phyloP scores from a whole-genome alignment of 495 filamentous ascomycete species.

The Penicillium maclennaniae region DNA sequence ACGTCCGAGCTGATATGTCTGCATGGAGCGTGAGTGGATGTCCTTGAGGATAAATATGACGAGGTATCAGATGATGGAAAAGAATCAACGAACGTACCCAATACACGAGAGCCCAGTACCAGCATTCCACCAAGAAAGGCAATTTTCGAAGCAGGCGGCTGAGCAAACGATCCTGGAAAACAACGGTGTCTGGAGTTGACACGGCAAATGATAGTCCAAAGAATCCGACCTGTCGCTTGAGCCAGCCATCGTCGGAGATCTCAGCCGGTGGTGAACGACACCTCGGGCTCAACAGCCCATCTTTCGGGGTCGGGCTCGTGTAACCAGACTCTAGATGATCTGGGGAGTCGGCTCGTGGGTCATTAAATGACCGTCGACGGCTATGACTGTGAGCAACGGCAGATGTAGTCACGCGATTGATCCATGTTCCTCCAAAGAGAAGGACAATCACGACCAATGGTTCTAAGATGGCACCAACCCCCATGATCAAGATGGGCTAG shows the following conservation, averaged over 20 bases:
- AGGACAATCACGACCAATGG: conserved; percentile 52
- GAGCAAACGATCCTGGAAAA: conserved; percentile 50
- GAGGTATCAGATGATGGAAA: background rate
- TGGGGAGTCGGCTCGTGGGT: conserved; percentile 19
- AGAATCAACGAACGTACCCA: conserved; percentile 41
- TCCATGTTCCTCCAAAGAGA: conserved; percentile 58
- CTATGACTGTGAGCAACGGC: conserved; percentile 4
- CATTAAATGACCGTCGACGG: conserved; percentile 19
- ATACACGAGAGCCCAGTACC: conserved; percentile 73
- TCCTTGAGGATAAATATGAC: background rate
- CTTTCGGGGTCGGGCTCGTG: conserved; percentile 27
- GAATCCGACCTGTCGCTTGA: conserved; percentile 39
- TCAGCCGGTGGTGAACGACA: conserved; percentile 29
- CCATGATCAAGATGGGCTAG: conserved; percentile 31
- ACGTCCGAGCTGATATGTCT: conserved; percentile 61
- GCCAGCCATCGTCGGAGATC: conserved; percentile 33
- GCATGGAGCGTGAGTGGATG: background rate
- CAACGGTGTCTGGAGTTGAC: conserved; percentile 51
- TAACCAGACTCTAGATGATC: conserved; percentile 33
- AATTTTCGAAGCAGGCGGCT: conserved; percentile 61
- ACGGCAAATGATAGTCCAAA: conserved; percentile 32
- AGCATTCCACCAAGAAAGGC: conserved; percentile 75
- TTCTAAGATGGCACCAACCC: conserved; percentile 49
- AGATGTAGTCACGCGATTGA: conserved; percentile 42
- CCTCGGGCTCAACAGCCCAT: conserved; percentile 25